A percentile compares a stretch with the other conserved stretches of the same genome.
phyloP scores from a whole-genome alignment of 192 early-diverging fungal genomes.

The Coemansia sp. region DNA sequence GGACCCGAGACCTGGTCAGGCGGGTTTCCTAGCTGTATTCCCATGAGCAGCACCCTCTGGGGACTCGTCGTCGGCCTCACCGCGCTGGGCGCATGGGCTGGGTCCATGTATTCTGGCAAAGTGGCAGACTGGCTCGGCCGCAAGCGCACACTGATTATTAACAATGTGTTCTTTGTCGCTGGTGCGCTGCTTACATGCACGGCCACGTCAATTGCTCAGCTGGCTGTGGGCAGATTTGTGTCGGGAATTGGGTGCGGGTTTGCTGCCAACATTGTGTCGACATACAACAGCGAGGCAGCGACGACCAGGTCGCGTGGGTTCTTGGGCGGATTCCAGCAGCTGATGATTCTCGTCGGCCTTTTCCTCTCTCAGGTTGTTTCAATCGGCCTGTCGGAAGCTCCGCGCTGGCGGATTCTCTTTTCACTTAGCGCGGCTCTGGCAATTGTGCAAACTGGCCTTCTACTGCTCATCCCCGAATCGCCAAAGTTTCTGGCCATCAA shows the following conservation, averaged over 20 bases:
- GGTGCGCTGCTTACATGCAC: constrained; percentile 65
- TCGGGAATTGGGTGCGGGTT: constrained; percentile 77
- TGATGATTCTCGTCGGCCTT: constrained; percentile 79
- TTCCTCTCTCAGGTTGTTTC: constrained; percentile 70
- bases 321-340: constrained; percentile 80
- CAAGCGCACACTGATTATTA: constrained; percentile 61
- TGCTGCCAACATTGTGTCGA: constrained; percentile 72
- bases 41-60: constrained; percentile 66
- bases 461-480: constrained; percentile 75
- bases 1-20: constrained; percentile 41
- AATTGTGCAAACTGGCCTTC: constrained; percentile 61
- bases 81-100: constrained; percentile 72
- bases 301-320: constrained; percentile 67
- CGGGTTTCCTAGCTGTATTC: constrained; percentile 64
- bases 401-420: constrained; percentile 75
- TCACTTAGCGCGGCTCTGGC: constrained; percentile 57
- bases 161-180: constrained; percentile 61
- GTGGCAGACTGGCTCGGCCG: constrained; percentile 70
- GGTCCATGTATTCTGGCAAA: constrained; percentile 65
- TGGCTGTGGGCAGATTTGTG: constrained; percentile 67
- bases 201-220: constrained; percentile 48
- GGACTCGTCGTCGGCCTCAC: constrained; percentile 56
- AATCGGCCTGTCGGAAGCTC: constrained; percentile 57
- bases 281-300: constrained; percentile 75
- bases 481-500: constrained; percentile 66